Evolutionary conservation across 805 yeast species (phyloP).

Genomic region (Candida ipomoeae): DNA sequence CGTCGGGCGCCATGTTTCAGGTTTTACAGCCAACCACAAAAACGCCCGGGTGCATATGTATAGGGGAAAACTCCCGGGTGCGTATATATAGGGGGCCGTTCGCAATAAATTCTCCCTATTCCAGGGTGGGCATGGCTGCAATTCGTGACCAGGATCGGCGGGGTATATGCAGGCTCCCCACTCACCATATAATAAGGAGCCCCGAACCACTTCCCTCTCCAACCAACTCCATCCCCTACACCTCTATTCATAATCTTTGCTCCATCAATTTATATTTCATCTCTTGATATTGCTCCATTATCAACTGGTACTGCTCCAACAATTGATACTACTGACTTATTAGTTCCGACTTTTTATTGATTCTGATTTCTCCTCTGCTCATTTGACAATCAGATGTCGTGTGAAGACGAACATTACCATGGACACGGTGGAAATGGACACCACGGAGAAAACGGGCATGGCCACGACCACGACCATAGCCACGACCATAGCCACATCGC

Average conservation of each 20-base stretch:
- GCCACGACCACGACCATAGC: constrained; percentile 15
- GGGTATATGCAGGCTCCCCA: neutral
- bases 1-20: constrained; percentile 2
- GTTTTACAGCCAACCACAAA: constrained; percentile 3
- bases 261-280: too few relatives aligned
- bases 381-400: constrained; percentile 6
- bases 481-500: constrained; percentile 44
- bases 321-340: too few relatives aligned
- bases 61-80: neutral
- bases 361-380: too few relatives aligned
- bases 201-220: too few relatives aligned
- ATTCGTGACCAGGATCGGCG: neutral
- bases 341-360: too few relatives aligned
- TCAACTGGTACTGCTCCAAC: too few relatives aligned
- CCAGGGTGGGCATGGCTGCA: neutral
- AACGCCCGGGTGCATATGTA: neutral
- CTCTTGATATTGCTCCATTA: too few relatives aligned
- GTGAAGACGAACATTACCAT: constrained; percentile 13
- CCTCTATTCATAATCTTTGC: too few relatives aligned
- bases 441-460: neutral
- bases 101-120: too few relatives aligned
- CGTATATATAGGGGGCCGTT: neutral
- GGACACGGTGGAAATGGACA: constrained; percentile 4
- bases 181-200: neutral
- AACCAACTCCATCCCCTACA: too few relatives aligned